These are phyloP conservation scores for Escallonia rubra DNA, from an alignment of 129 eudicot genomes.

Conservation along the genomic window DNA sequence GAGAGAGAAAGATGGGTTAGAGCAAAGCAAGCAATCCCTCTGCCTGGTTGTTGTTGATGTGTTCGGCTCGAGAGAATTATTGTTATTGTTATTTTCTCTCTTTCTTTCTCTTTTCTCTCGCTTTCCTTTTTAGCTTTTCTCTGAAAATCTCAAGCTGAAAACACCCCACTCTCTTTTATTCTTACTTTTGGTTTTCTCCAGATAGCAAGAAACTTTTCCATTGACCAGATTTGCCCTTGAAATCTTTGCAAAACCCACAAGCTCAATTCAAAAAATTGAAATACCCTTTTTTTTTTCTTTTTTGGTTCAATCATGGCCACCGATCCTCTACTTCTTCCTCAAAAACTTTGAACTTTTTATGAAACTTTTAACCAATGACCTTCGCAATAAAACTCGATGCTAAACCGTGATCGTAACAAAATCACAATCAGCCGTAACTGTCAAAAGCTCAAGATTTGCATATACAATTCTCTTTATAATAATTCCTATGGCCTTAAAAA, in stretches of 20 bases:
- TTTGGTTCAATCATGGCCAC: too few relatives aligned
- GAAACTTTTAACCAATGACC: too few relatives aligned
- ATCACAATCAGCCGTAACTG: too few relatives aligned
- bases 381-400: too few relatives aligned
- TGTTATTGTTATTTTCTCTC: constrained; percentile 4
- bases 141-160: constrained; percentile 1
- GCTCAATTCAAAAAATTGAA: too few relatives aligned
- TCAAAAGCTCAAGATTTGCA: too few relatives aligned
- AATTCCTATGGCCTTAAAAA: too few relatives aligned
- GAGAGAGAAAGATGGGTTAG: constrained; percentile 23
- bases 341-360: too few relatives aligned
- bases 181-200: constrained; percentile 11
- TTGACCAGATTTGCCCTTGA: constrained; percentile 10
- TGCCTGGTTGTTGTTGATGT: constrained; percentile 22
- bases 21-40: constrained; percentile 16
- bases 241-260: not conserved
- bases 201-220: not conserved
- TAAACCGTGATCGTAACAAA: too few relatives aligned
- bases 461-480: too few relatives aligned
- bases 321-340: too few relatives aligned
- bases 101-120: not conserved
- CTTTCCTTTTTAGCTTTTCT: not conserved
- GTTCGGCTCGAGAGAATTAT: constrained; percentile 13
- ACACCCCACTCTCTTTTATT: not conserved
- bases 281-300: too few relatives aligned